Percentiles rank a stretch among this genome's conserved stretches.
phyloP scores from a whole-genome alignment of 306 rosid genomes.

The Fragaria nilgerrensis region DNA sequence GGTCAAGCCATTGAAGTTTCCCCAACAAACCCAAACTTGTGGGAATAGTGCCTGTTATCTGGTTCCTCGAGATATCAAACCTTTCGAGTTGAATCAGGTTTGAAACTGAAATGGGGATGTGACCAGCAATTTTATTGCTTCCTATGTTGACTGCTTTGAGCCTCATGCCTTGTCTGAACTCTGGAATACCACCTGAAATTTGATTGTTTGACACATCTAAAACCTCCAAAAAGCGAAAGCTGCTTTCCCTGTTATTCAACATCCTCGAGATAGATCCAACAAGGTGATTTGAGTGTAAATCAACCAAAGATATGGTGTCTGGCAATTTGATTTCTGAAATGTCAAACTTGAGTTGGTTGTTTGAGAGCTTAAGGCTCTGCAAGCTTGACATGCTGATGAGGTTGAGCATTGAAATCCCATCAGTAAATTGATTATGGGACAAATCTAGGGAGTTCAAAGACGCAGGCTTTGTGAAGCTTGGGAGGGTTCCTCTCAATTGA shows the following conservation, averaged over 20 bases:
- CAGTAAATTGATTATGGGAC: slow-evolving; percentile 64
- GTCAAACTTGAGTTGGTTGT: slow-evolving; percentile 69
- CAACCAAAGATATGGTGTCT: slow-evolving; percentile 45
- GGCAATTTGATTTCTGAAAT: slow-evolving; percentile 61
- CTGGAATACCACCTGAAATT: slow-evolving; percentile 73
- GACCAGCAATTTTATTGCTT: slow-evolving; percentile 67
- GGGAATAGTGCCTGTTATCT: slow-evolving; percentile 67
- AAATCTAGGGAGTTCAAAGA: slow-evolving; percentile 80
- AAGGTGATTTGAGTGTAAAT: slow-evolving; percentile 67
- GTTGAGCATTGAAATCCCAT: slow-evolving; percentile 50
- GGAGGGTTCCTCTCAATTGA: slow-evolving; percentile 66
- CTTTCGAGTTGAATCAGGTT: slow-evolving; percentile 57
- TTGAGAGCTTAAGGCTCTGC: slow-evolving; percentile 74
- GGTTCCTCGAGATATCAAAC: slow-evolving; percentile 83
- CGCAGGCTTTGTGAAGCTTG: slow-evolving; percentile 52
- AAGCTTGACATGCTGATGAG: slow-evolving; percentile 64
- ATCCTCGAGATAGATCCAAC: slow-evolving; percentile 63
- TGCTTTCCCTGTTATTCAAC: slow-evolving; percentile 51
- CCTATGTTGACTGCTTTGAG: slow-evolving; percentile 64
- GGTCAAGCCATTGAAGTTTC: slow-evolving; percentile 83
- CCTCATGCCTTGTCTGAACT: slow-evolving; percentile 50
- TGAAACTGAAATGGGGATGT: slow-evolving; percentile 68
- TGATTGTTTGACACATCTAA: slow-evolving; percentile 73
- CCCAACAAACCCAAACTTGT: slow-evolving; percentile 51
- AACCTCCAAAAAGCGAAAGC: slow-evolving; percentile 62